phyloP scores from a whole-genome alignment of 2,329 filamentous ascomycete species.

The Clarireedia paspali region DNA sequence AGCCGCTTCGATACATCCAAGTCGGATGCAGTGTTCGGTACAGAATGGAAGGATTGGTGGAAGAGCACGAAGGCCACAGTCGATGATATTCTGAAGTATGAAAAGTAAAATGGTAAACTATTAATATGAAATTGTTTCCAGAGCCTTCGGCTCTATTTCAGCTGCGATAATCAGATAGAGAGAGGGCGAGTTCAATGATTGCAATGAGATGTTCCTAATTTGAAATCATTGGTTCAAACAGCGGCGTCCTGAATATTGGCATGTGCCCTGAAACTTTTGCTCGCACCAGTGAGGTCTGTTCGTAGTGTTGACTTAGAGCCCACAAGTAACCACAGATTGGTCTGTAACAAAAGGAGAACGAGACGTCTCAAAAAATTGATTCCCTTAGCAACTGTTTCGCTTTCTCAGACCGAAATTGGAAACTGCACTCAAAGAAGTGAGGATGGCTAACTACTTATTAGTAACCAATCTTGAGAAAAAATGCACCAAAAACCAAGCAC shows the following conservation, averaged over 20 bases:
- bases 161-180: too few species aligned
- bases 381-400: neutral
- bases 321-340: too few species aligned
- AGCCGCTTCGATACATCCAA: neutral
- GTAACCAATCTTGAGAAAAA: too few species aligned
- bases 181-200: too few species aligned
- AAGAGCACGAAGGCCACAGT: neutral
- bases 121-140: too few species aligned
- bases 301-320: too few species aligned
- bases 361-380: neutral
- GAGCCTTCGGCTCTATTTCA: too few species aligned
- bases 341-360: neutral
- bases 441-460: neutral
- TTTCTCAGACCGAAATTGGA: neutral
- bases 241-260: neutral
- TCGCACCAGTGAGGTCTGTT: neutral
- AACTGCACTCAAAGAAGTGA: neutral
- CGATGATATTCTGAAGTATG: neutral
- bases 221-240: neutral
- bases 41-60: neutral
- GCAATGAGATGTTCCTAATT: too few species aligned
- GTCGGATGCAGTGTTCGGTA: neutral
- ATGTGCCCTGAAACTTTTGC: neutral
- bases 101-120: neutral
- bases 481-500: constrained; percentile 5